Conservation (phyloP, 208 protist genomes). For the Angomonas desouzai region DNA sequence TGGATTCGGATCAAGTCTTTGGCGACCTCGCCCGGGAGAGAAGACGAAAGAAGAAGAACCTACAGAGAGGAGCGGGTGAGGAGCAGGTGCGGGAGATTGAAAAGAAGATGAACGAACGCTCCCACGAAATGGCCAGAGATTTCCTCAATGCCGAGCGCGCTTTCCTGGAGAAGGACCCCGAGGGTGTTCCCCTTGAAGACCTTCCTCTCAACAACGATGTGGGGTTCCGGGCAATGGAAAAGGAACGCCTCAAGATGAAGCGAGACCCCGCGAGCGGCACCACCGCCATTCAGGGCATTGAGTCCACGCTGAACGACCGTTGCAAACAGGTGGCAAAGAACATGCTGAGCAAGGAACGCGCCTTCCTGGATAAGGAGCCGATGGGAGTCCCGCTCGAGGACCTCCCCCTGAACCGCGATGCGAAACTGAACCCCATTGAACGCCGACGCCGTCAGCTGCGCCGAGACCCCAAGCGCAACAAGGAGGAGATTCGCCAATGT, state of each 20-base stretch:
- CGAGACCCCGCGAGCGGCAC: constrained; percentile 37
- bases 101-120: constrained; percentile 66
- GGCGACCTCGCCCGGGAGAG: constrained; percentile 56
- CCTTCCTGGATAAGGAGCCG: constrained; percentile 81
- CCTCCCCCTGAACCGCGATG: constrained; percentile 71
- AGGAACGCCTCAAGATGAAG: constrained; percentile 55
- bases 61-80: constrained; percentile 35
- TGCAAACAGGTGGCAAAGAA: constrained; percentile 45
- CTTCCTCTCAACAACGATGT: constrained; percentile 66
- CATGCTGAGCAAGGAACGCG: constrained; percentile 67
- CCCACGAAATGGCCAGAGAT: constrained; percentile 54
- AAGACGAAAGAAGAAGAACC: constrained; percentile 45
- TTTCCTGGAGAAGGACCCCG: constrained; percentile 70
- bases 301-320: constrained; percentile 48
- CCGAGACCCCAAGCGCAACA: constrained; percentile 43
- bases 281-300: constrained; percentile 22
- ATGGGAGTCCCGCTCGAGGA: constrained; percentile 73
- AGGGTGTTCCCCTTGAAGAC: constrained; percentile 70
- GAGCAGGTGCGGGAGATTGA: constrained; percentile 45
- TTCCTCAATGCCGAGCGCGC: constrained; percentile 56
- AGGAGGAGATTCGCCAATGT: constrained; percentile 39
- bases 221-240: constrained; percentile 45
- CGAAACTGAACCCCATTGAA: constrained; percentile 64
- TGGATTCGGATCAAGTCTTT: constrained; percentile 67
- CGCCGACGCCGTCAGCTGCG: constrained; percentile 36